Evolutionary conservation across 345 rosid species (phyloP), one percentile per base, ranked within the genome.

Genomic region (Pistacia vera): DNA sequence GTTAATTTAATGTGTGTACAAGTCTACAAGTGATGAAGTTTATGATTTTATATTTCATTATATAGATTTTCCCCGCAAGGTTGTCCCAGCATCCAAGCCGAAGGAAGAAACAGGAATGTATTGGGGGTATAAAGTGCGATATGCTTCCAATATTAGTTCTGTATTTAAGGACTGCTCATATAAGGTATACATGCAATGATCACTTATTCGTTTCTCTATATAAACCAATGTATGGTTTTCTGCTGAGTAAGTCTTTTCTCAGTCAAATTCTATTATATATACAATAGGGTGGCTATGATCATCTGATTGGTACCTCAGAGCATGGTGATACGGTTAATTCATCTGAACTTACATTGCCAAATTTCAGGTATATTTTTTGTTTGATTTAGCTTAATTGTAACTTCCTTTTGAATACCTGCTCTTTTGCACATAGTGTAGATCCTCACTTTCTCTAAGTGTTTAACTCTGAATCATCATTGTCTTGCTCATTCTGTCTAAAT

Each of bases 101-200:
- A 89, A 85, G 83, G 95, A 95, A 70, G 90, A 91, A 73, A 85
- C 85, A 28, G 92, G 98, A 79, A 79, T 81, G 83, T 95, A 93
- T 75, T 93, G 98, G 99, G 99, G 98, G 16, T 95, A 93, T 76
- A 89, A 85, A 88, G 98, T 93, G 78, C 91, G 98, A 65, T 95
- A 91, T 78, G 97, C 99, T 77, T 78, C 97, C 61, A 82, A 79
- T 78, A 74, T 95, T 75, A 90, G 94, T 76, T 87, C 93, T 60
- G 90, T 93, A 44, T 74, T 93, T 75, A 83, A 78, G 20, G 85
- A 84, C 52, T 89, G 91, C 72, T 89, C 93, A 38, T 88, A 88
- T 79, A 46, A 85, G 93, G 99, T 95, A 75, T 76, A 36, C 18
- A 28, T 30, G 17, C 68, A 75, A 75, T 61, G 13, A 49, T 60